These are phyloP conservation scores for Pythium rishiriense DNA, from an alignment of 352 stramenopile species.

Conservation along the genomic window DNA sequence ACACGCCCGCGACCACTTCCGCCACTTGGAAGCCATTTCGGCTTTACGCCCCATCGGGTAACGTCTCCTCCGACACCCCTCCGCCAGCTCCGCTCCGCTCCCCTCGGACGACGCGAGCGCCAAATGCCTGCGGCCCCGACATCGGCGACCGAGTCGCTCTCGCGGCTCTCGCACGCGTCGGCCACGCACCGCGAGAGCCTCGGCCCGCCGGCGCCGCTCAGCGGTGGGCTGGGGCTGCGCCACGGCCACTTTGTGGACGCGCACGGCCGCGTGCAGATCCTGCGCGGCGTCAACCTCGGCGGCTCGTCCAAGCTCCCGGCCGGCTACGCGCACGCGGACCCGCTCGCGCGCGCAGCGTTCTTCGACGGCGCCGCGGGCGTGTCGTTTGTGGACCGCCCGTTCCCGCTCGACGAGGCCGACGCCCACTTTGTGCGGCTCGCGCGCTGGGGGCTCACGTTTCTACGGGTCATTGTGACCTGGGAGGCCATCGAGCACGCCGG, in stretches of 20 bases:
- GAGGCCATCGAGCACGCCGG: conserved; percentile 89
- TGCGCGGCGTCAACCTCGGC: conserved; percentile 88
- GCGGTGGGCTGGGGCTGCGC: conserved; percentile 40
- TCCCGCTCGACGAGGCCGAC: conserved; percentile 79
- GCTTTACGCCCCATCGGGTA: not conserved
- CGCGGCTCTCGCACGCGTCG: conserved; percentile 16
- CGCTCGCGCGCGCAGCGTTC: conserved; percentile 34
- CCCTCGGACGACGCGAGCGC: not conserved
- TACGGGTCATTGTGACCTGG: conserved; percentile 89
- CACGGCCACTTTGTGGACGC: conserved; percentile 84
- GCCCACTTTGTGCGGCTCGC: conserved; percentile 76
- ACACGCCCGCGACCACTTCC: not conserved
- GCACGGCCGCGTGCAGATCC: conserved; percentile 64
- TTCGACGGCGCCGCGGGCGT: conserved; percentile 54
- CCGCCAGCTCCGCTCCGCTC: not conserved
- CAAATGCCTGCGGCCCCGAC: not conserved
- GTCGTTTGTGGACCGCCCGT: conserved; percentile 82
- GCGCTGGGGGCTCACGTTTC: conserved; percentile 81
- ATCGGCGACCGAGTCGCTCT: conserved; percentile 5
- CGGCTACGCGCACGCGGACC: conserved; percentile 54
- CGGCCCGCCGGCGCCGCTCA: conserved; percentile 5
- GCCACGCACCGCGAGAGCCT: conserved; percentile 10
- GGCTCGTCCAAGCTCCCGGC: conserved; percentile 86
- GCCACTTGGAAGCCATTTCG: not conserved
- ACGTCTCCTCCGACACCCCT: not conserved